Evolutionary conservation across 1,284 basidiomycete genomes (phyloP).

Genomic region (Athelia psychrophila): DNA sequence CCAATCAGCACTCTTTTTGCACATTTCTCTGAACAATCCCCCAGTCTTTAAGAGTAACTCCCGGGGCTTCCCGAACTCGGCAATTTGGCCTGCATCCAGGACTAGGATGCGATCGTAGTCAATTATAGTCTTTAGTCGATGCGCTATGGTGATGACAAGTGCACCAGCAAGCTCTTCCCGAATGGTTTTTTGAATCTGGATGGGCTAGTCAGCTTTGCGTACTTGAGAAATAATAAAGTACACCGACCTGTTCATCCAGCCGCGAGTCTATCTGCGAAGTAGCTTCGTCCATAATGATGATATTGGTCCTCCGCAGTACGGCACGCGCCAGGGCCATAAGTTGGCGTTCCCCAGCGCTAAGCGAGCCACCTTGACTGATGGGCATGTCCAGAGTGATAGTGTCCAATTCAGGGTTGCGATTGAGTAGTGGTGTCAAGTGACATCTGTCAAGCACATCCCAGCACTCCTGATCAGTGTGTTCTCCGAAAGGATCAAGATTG

Average conservation of each 20-base stretch:
- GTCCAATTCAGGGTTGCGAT: conserved; percentile 27
- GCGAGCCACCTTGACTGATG: conserved; percentile 65
- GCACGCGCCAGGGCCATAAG: conserved; percentile 75
- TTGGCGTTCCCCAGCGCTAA: conserved; percentile 81
- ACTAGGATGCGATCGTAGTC: conserved; percentile 85
- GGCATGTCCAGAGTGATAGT: conserved; percentile 52
- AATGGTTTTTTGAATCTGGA: conserved; percentile 77
- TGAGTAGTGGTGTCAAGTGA: conserved; percentile 49
- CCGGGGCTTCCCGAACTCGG: conserved; percentile 71
- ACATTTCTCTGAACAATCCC: conserved; percentile 71
- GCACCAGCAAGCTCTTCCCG: conserved; percentile 71
- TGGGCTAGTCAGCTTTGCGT: not conserved
- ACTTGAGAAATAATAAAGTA: conserved; percentile 1
- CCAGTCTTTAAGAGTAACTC: conserved; percentile 54
- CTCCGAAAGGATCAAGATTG: conserved; percentile 73
- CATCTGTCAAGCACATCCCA: conserved; percentile 63
- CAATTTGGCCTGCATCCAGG: conserved; percentile 62
- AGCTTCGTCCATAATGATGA: conserved; percentile 86
- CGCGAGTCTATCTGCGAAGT: conserved; percentile 77
- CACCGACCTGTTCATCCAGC: conserved; percentile 60
- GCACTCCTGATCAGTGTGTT: conserved; percentile 62
- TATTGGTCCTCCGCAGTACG: conserved; percentile 70
- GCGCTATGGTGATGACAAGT: conserved; percentile 84
- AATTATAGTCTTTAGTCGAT: conserved; percentile 69
- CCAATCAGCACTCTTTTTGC: conserved; percentile 64